phyloP scores from a whole-genome alignment of 116 monocot genomes.

The Phalaenopsis hybrid region DNA sequence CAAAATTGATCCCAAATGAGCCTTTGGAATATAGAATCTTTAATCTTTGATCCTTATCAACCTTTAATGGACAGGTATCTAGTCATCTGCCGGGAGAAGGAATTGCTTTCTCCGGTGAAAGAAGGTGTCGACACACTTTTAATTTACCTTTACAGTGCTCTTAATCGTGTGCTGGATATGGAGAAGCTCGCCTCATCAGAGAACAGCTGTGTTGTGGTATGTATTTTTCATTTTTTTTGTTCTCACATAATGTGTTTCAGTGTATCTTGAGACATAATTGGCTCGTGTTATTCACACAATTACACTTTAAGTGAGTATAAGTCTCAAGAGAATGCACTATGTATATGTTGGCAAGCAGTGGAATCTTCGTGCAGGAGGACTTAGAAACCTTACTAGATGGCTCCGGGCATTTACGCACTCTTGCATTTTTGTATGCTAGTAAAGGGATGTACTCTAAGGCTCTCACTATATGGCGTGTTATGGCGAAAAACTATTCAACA shows the following conservation, averaged over 20 bases:
- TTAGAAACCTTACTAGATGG: conserved; percentile 90
- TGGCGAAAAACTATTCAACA: conserved; percentile 82
- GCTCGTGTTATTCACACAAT: conserved; percentile 15
- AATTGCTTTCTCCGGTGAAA: conserved; percentile 45
- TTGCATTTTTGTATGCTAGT: conserved; percentile 97
- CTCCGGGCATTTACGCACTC: conserved; percentile 93
- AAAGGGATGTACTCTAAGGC: conserved; percentile 90
- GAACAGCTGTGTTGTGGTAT: conserved; percentile 94
- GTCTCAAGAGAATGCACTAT: conserved; percentile 28
- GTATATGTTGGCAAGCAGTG: conserved; percentile 20
- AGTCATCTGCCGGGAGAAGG: conserved; percentile 47
- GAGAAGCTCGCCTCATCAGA: conserved; percentile 83
- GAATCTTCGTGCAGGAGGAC: conserved; percentile 83
- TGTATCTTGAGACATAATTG: conserved; percentile 20
- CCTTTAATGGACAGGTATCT: conserved; percentile 53
- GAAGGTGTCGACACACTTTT: conserved; percentile 97
- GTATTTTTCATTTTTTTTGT: conserved; percentile 13
- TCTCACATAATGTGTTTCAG: not conserved
- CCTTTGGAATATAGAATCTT: not conserved
- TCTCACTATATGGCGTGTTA: conserved; percentile 73
- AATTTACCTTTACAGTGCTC: conserved; percentile 96
- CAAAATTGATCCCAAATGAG: too few relatives aligned
- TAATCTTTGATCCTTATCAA: not conserved
- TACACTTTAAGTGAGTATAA: conserved; percentile 12
- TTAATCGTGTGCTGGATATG: conserved; percentile 87